phyloP scores from a whole-genome alignment of 768 basidiomycete species.

The Ramaria sp. region DNA sequence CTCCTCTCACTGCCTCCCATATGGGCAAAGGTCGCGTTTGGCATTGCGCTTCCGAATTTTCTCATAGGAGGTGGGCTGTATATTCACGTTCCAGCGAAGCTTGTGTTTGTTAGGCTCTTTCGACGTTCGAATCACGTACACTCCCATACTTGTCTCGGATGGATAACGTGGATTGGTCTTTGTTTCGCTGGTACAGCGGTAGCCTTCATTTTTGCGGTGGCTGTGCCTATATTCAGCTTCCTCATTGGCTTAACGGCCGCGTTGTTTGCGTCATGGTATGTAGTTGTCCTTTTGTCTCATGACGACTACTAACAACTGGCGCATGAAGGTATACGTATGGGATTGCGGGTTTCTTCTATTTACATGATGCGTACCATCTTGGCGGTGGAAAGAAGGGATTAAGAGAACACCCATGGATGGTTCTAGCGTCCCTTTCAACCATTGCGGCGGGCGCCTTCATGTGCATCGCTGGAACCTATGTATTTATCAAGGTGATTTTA shows the following conservation, averaged over 20 bases:
- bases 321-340: slow-evolving; percentile 12
- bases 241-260: slow-evolving; percentile 43
- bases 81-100: slow-evolving; percentile 42
- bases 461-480: slow-evolving; percentile 42
- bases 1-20: slow-evolving; percentile 35
- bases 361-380: slow-evolving; percentile 36
- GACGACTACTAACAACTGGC: not conserved
- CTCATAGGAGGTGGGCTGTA: slow-evolving; percentile 38
- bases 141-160: slow-evolving; percentile 39
- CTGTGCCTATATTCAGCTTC: slow-evolving; percentile 46
- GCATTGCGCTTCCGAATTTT: slow-evolving; percentile 39
- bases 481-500: slow-evolving; percentile 33
- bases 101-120: slow-evolving; percentile 42
- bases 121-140: slow-evolving; percentile 38
- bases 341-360: slow-evolving; percentile 33
- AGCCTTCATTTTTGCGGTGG: slow-evolving; percentile 37
- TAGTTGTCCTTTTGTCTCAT: slow-evolving; percentile 39
- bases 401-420: slow-evolving; percentile 23
- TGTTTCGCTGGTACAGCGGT: slow-evolving; percentile 30
- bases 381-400: slow-evolving; percentile 27
- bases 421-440: slow-evolving; percentile 30
- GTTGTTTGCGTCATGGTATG: slow-evolving; percentile 50
- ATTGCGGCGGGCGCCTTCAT: slow-evolving; percentile 40
- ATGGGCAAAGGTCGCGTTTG: slow-evolving; percentile 43
- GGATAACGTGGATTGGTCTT: slow-evolving; percentile 35